These are phyloP conservation scores for Aspergillus texensis DNA, from an alignment of 2,329 filamentous ascomycete genomes.

Conservation along the genomic window DNA sequence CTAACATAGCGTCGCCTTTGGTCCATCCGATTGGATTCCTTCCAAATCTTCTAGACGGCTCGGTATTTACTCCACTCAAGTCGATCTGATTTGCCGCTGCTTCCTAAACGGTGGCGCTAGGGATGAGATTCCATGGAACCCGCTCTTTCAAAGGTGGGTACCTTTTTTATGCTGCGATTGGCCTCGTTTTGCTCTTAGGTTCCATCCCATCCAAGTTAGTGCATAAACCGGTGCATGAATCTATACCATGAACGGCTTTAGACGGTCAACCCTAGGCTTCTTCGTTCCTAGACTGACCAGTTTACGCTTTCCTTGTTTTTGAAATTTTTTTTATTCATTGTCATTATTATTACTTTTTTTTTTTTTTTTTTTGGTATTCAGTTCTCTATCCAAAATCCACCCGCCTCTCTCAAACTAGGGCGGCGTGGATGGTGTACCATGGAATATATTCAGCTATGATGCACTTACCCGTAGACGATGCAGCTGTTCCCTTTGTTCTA, in stretches of 20 bases:
- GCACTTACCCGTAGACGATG: constrained; percentile 19
- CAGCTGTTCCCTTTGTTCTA: constrained; percentile 5
- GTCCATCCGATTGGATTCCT: constrained; percentile 22
- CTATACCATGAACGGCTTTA: constrained; percentile 1
- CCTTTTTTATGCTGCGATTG: constrained; percentile 7
- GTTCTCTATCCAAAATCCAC: not conserved
- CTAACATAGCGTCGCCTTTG: constrained; percentile 11
- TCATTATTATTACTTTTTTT: constrained; percentile 1
- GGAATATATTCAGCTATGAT: constrained; percentile 18
- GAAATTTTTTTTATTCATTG: not conserved
- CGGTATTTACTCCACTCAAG: constrained; percentile 12
- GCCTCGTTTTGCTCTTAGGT: constrained; percentile 15
- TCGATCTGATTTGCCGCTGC: constrained; percentile 14
- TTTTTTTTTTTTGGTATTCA: constrained; percentile 10
- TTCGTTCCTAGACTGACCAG: not conserved
- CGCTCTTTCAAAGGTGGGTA: constrained; percentile 8
- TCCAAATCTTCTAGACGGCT: constrained; percentile 18
- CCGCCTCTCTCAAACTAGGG: not conserved
- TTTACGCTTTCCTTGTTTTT: not conserved
- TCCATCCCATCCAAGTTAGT: constrained; percentile 14
- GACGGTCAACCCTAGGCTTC: not conserved
- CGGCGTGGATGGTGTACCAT: constrained; percentile 12
- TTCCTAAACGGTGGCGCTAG: constrained; percentile 26
- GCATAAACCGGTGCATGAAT: constrained; percentile 8
- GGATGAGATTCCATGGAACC: constrained; percentile 21